These are phyloP conservation scores for Annulohypoxylon truncatum DNA, from an alignment of 2,329 filamentous ascomycete genomes.

Conservation along the genomic window DNA sequence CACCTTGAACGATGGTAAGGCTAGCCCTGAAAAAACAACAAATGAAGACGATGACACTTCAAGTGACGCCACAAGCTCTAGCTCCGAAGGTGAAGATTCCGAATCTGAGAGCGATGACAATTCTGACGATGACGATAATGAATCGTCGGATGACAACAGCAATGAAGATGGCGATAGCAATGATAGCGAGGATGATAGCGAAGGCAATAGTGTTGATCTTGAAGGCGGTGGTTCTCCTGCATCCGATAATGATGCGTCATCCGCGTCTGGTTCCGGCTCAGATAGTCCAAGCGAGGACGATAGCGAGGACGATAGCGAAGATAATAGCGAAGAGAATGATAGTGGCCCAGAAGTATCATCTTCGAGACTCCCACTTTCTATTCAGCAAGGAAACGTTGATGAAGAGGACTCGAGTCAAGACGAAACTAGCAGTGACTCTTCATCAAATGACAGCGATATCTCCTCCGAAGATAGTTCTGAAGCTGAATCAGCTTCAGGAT, in stretches of 20 bases:
- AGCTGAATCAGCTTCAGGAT: conserved; percentile 25
- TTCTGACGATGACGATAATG: conserved; percentile 23
- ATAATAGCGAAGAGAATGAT: conserved; percentile 42
- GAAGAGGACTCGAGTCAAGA: background rate
- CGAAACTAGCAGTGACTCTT: conserved; percentile 23
- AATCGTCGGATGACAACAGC: conserved; percentile 23
- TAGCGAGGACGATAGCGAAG: conserved; percentile 28
- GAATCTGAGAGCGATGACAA: conserved; percentile 25
- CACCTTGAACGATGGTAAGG: conserved; percentile 35
- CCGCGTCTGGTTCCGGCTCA: conserved; percentile 1
- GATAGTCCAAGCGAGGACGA: conserved; percentile 25
- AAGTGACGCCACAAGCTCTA: conserved; percentile 44
- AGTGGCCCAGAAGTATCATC: conserved; percentile 44
- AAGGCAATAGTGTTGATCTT: conserved; percentile 1
- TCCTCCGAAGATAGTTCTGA: conserved; percentile 38
- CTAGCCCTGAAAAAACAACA: conserved; percentile 29
- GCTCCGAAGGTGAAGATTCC: conserved; percentile 41
- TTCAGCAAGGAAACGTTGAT: background rate
- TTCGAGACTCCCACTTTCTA: conserved; percentile 10
- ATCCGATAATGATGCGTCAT: background rate
- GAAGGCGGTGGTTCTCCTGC: conserved; percentile 31
- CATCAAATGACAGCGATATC: conserved; percentile 34
- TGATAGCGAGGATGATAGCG: conserved; percentile 10
- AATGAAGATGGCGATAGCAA: conserved; percentile 41
- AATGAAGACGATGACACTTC: conserved; percentile 42